Percentiles rank a stretch among this genome's conserved stretches.
These are phyloP conservation scores for Leersia perrieri DNA, from an alignment of 176 grass and related monocot genomes.

Conservation along the genomic window DNA sequence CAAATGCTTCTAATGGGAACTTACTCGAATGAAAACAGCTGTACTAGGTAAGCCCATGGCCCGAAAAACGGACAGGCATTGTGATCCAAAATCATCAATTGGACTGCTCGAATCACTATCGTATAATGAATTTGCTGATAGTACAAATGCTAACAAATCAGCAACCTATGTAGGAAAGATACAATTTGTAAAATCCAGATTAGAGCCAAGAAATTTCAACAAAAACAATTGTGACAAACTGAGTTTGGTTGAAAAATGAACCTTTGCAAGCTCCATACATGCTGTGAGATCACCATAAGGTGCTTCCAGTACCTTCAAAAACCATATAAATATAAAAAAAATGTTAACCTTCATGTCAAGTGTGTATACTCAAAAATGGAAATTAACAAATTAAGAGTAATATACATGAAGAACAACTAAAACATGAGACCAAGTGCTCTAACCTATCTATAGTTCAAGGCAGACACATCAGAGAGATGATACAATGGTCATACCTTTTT, in stretches of 20 bases:
- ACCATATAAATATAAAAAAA: slow-evolving; percentile 23
- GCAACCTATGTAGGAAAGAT: slow-evolving; percentile 65
- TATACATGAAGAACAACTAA: slow-evolving; percentile 17
- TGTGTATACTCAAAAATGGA: slow-evolving; percentile 6
- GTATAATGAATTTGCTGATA: slow-evolving; percentile 80
- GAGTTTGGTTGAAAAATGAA: slow-evolving; percentile 31
- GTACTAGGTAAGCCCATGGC: slow-evolving; percentile 85
- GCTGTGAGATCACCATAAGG: slow-evolving; percentile 86
- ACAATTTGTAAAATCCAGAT: slow-evolving; percentile 32
- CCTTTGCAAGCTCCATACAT: slow-evolving; percentile 98
- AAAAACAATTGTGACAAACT: slow-evolving; percentile 6
- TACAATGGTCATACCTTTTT: neutral
- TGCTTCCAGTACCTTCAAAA: slow-evolving; percentile 82
- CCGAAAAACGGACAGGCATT: slow-evolving; percentile 85
- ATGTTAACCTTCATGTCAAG: neutral
- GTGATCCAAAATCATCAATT: slow-evolving; percentile 74
- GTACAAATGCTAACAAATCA: slow-evolving; percentile 81
- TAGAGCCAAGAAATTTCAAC: slow-evolving; percentile 30
- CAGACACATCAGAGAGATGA: slow-evolving; percentile 2
- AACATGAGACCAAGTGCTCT: neutral
- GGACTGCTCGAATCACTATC: slow-evolving; percentile 42
- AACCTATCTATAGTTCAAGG: neutral
- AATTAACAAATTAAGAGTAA: slow-evolving; percentile 29
- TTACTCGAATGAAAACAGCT: slow-evolving; percentile 85
- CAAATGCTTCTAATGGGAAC: slow-evolving; percentile 19